Evolutionary conservation across 805 yeast genomes (phyloP), one percentile per base, ranked within the genome.

Genomic region (Spathaspora boniae): DNA sequence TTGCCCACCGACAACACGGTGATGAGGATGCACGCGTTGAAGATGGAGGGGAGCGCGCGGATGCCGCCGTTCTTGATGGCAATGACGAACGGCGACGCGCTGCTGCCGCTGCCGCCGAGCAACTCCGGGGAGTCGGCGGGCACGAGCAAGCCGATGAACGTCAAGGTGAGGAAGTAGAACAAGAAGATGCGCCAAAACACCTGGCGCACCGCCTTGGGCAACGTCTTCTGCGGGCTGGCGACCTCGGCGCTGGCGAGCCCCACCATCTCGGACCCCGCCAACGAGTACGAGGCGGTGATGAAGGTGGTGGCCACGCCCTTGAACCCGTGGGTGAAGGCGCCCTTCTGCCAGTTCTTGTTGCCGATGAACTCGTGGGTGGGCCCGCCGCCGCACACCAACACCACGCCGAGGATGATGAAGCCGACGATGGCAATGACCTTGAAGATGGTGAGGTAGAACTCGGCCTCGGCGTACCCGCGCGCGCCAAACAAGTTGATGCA

Each of bases 1-100:
- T 82, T 83, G 46, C 87, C 88, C 35, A 82, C 89, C 6, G 88
- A 82, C 37, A 81, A 58, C 18, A 83, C 86, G 3, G 89, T 80
- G 39, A 82, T 58, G 62, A 83, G 65, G 46, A 83, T 81, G 28
- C 82, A 86, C 15, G 78, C 86, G 53, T 83, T 83, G 66, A 83
- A 80, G 43, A 83, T 74, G 34, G 80, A 76, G 34, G 89, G 89
- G 32, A 82, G 69, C 27, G 77, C 83, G 32, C 62, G 63, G 45
- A 82, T 76, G 47, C 82, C 81, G 19, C 76, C 83, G 36, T 70
- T 62, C 20, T 70, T 63, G 38, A 82, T 75, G 26, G 89, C 87
- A 57, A 82, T 71, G 45, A 82, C 89, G 53, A 82, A 82, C 17
- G 91, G 91, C 12, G 89, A 82, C 19, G 86, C 80, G 19, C 79